Percentiles rank a stretch among this genome's conserved stretches.
Evolutionary conservation across 495 filamentous ascomycete genomes (phyloP).

Genomic region (Aspergillus campestris): DNA sequence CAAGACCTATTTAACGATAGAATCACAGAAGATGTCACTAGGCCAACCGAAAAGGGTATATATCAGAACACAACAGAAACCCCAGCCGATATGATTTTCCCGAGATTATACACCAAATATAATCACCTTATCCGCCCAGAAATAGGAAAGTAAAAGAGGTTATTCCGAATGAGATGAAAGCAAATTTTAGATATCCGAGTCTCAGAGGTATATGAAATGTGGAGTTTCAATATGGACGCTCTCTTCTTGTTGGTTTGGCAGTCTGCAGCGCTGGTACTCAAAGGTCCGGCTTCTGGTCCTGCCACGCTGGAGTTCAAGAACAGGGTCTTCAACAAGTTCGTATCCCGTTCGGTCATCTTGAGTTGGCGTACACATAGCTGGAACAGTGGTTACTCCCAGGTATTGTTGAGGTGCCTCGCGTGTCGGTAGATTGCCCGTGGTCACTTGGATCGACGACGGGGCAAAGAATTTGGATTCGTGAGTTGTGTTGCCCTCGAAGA

Average conservation of each 20-base stretch:
- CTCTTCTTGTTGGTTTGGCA: slow-evolving; percentile 15
- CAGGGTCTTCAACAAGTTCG: background rate
- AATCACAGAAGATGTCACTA: background rate
- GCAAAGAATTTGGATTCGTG: no score
- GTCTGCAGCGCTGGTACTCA: slow-evolving; percentile 14
- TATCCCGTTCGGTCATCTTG: background rate
- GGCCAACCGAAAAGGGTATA: slow-evolving; percentile 9
- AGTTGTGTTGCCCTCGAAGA: no score
- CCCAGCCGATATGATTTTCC: background rate
- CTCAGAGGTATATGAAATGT: slow-evolving; percentile 10
- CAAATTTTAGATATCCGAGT: background rate
- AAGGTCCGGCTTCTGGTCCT: slow-evolving; percentile 25
- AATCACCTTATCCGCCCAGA: background rate
- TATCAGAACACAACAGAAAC: slow-evolving; percentile 2
- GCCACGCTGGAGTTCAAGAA: slow-evolving; percentile 17
- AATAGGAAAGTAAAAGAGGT: background rate
- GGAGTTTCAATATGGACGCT: slow-evolving; percentile 14
- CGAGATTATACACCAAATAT: background rate
- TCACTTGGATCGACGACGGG: no score
- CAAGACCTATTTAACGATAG: background rate
- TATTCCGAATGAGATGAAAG: no score
- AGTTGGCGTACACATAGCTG: background rate
- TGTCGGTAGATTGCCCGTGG: no score
- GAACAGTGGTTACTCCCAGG: background rate
- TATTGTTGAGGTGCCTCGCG: no score